A percentile compares a stretch with the other conserved stretches of the same genome.
These are phyloP conservation scores for Aechmea fasciata DNA, from an alignment of 176 grass and related monocot genomes.

Conservation along the genomic window DNA sequence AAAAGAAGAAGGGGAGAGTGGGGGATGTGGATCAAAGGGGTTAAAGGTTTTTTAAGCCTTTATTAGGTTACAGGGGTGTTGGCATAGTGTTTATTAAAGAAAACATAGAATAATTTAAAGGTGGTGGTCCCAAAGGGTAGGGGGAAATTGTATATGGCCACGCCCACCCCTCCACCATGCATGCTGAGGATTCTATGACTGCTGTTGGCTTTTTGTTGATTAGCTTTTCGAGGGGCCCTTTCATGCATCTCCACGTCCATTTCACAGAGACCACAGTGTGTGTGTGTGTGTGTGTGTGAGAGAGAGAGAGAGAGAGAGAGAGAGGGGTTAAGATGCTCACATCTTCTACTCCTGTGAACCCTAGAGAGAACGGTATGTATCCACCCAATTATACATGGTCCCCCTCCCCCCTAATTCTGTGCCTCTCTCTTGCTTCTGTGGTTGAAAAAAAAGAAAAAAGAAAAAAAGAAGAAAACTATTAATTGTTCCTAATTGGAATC, in stretches of 20 bases:
- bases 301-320: not conserved
- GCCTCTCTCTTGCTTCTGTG: not conserved
- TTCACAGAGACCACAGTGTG: not conserved
- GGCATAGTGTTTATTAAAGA: not conserved
- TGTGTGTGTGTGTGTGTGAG: too few relatives aligned
- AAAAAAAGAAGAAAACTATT: not conserved
- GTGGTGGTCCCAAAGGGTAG: constrained; percentile 1
- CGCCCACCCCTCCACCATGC: not conserved
- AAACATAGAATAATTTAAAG: constrained; percentile 5
- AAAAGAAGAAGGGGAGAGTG: not conserved
- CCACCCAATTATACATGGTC: too few relatives aligned
- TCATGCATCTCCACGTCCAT: constrained; percentile 7
- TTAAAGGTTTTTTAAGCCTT: not conserved
- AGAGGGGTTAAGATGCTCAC: not conserved
- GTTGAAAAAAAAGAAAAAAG: not conserved
- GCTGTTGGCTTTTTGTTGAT: not conserved
- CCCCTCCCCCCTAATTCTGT: not conserved
- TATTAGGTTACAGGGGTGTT: not conserved
- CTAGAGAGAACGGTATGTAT: too few relatives aligned
- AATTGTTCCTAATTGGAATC: not conserved
- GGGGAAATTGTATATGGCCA: constrained; percentile 5
- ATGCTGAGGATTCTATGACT: not conserved
- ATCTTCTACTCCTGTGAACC: not conserved
- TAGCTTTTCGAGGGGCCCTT: not conserved
- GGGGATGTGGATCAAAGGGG: not conserved